Percentiles rank a stretch among this genome's conserved stretches.
phyloP scores from a whole-genome alignment of 2,329 filamentous ascomycete genomes.

The Hymenoscyphus scutula region DNA sequence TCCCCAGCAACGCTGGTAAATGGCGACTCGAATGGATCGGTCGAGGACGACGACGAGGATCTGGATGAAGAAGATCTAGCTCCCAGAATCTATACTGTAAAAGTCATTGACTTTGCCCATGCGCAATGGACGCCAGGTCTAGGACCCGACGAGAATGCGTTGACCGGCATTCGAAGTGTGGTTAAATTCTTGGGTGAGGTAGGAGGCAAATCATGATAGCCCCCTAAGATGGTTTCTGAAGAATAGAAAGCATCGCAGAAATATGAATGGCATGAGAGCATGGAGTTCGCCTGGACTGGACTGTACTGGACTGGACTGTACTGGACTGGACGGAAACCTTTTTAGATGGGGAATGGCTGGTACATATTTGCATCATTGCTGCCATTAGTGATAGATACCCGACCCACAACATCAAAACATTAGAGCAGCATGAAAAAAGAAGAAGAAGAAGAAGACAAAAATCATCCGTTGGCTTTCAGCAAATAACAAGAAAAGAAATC shows the following conservation, averaged over 20 bases:
- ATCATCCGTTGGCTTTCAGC: too few relatives aligned
- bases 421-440: too few relatives aligned
- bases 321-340: too few relatives aligned
- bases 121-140: conserved; percentile 75
- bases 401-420: too few relatives aligned
- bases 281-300: too few relatives aligned
- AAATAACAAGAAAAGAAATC: too few relatives aligned
- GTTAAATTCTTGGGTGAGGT: conserved; percentile 57
- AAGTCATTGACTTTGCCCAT: conserved; percentile 96
- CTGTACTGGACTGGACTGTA: too few relatives aligned
- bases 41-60: conserved; percentile 36
- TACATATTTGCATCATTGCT: too few relatives aligned
- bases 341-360: too few relatives aligned
- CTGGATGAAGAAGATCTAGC: conserved; percentile 52
- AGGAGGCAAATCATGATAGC: conserved; percentile 43
- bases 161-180: conserved; percentile 72
- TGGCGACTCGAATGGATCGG: conserved; percentile 33
- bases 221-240: conserved; percentile 12
- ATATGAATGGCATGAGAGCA: not conserved
- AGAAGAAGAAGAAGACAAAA: too few relatives aligned
- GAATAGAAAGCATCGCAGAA: not conserved
- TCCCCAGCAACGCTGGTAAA: conserved; percentile 30
- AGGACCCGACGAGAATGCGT: conserved; percentile 81
- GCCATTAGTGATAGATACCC: too few relatives aligned
- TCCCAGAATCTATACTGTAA: conserved; percentile 73